phyloP scores from a whole-genome alignment of 257 asterid genomes.

The Forsythia viridissima region DNA sequence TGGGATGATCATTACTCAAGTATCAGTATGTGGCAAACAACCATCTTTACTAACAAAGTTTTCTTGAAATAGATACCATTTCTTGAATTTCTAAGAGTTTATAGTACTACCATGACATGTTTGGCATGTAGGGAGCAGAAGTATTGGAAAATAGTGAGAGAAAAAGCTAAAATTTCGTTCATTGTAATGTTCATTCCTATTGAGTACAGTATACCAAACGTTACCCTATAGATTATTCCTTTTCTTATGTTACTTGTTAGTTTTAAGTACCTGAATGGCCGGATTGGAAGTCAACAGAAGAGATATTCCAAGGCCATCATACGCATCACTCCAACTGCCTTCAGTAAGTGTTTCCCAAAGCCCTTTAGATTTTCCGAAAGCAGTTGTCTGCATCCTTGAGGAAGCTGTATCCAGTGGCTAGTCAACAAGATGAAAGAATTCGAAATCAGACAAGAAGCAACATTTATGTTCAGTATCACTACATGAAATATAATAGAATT shows the following conservation, averaged over 20 bases:
- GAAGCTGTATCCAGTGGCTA: constrained; percentile 94
- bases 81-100: not conserved
- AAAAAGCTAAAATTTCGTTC: not conserved
- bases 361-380: constrained; percentile 85
- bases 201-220: not conserved
- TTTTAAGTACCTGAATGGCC: constrained; percentile 72
- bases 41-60: not conserved
- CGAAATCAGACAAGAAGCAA: constrained; percentile 11
- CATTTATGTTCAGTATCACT: not conserved
- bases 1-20: constrained; percentile 32
- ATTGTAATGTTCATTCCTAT: not conserved
- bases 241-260: constrained; percentile 1
- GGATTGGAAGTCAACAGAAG: constrained; percentile 86
- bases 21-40: not conserved
- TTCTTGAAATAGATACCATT: not conserved
- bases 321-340: constrained; percentile 76
- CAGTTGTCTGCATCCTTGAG: constrained; percentile 93
- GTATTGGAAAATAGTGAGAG: not conserved
- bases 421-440: constrained; percentile 23
- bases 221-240: not conserved
- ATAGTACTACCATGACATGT: not conserved
- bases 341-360: constrained; percentile 73
- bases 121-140: not conserved
- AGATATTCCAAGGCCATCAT: constrained; percentile 89
- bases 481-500: not conserved